Evolutionary conservation across 2,329 filamentous ascomycete genomes (phyloP).

Genomic region (Dothistroma pini): DNA sequence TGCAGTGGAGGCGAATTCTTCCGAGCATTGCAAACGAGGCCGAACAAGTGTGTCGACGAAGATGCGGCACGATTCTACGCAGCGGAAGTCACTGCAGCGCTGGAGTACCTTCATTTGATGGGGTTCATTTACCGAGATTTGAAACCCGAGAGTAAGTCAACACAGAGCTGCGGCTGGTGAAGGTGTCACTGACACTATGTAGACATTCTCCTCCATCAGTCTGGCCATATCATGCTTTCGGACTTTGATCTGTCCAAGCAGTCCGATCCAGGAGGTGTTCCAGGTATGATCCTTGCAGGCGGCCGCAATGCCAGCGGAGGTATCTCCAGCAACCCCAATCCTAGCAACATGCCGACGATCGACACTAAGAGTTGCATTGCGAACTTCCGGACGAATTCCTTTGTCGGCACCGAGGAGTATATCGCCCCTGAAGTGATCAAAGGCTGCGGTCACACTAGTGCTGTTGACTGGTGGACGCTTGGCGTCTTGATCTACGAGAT

Average conservation of each 20-base stretch:
- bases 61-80: conserved; percentile 97
- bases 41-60: conserved; percentile 95
- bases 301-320: conserved; percentile 62
- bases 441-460: conserved; percentile 95
- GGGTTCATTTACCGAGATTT: conserved; percentile 98
- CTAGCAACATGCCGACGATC: conserved; percentile 84
- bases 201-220: conserved; percentile 98
- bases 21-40: conserved; percentile 88
- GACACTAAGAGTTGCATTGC: conserved; percentile 98
- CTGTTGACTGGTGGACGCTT: conserved; percentile 98
- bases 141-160: conserved; percentile 84
- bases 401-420: conserved; percentile 98
- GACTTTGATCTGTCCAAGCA: conserved; percentile 99
- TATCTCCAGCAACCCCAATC: conserved; percentile 59
- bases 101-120: conserved; percentile 98
- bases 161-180: background rate
- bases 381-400: conserved; percentile 97
- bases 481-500: conserved; percentile 98
- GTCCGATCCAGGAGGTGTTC: conserved; percentile 90
- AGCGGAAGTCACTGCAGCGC: conserved; percentile 90
- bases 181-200: conserved; percentile 36
- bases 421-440: conserved; percentile 99
- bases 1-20: conserved; percentile 99
- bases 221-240: conserved; percentile 99
- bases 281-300: conserved; percentile 87